Base-by-base conservation (phyloP, 495 filamentous ascomycete genomes). In the Bacidia rubella region DNA sequence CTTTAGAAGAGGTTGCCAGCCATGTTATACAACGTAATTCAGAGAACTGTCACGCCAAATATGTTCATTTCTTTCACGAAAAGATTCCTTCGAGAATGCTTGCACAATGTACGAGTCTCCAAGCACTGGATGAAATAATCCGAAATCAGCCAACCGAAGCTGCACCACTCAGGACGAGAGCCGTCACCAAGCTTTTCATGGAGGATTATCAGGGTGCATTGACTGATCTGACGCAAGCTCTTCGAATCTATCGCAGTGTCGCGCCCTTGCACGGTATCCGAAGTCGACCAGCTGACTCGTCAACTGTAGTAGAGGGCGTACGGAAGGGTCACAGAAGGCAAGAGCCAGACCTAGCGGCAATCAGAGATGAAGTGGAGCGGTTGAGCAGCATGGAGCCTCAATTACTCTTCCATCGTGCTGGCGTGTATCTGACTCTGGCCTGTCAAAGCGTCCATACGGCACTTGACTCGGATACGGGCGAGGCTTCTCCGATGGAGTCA, bases 31-130 rank as follows among this genome's bases (percentile, higher is more conserved):
- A 83, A 60, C 70, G 86, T 46, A 78, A 72, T 47, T 67, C 77
- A 0, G 60, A 72, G 21, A 77, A 86, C 56, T 62, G 71, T 10
- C 83, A 88, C 57, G 85, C 83, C 25, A 83, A 82, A 57, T 90
- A 90, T 55, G 85, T 89, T 2, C 83, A 90, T 58, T 89, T 90
- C 66, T 89, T 90, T 63, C 85, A 89, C 66, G 86, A 90, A 60
- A 89, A 88, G 70, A 89, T 90, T 38, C 85, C 85, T 1, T 82
- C 77, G 11, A 70, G 85, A 23, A 82, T 85, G 66, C 73, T 89
- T 56, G 85, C 80, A 45, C 77, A 87, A 58, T 85, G 73, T 62
- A 88, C 85, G 4, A 78, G 74, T 39, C 66, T 88, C 23, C 65
- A 71, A 41, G 71, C 76, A 1, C 64, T 90, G 54, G 70, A 85